Evolutionary conservation across 2,329 filamentous ascomycete genomes (phyloP), one percentile per base, ranked within the genome.

Genomic region (Lithohypha guttulata): DNA sequence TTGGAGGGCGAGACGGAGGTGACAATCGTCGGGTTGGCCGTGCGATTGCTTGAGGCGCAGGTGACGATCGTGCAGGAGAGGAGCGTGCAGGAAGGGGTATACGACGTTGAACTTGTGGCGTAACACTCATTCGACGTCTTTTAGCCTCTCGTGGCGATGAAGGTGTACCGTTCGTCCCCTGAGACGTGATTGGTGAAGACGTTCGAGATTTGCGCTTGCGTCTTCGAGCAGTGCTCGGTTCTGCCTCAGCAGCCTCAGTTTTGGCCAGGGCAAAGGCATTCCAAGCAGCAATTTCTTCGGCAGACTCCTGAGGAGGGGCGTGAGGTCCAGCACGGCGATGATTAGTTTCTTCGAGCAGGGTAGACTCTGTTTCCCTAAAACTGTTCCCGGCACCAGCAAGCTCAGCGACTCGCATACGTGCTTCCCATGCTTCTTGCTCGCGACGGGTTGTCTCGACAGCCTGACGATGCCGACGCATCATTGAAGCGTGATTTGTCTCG

Each of bases 221-320:
- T 36, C 68, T 65, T 46, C 62, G 69, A 34, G 69, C 59, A 33
- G 60, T 54, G 21, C 36, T 46, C 47, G 63, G 57, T 17, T 39
- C 35, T 21, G 35, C 26, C 15, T 69, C 60, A 45, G 65, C 69
- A 47, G 81, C 72, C 13, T 74, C 71, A 44, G 87, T 80, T 47
- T 84, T 74, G 29, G 84, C 86, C 57, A 80, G 83, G 51, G 95
- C 87, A 46, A 96, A 79, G 14, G 83, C 85, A 46, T 86, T 84
- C 91, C 89, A 95, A 3, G 89, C 85, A 42, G 78, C 72, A 39
- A 81, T 70, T 59, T 93, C 86, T 51, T 94, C 86, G 28, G 79
- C 65, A 6, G 81, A 82, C 59, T 93, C 83, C 25, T 76, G 75
- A 28, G 77, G 71, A 11, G 58, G 43, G 9, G 46, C 44, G 58